Percentiles rank a stretch among this genome's conserved stretches.
These are phyloP conservation scores for Postia placenta DNA, from an alignment of 768 basidiomycete genomes.

Conservation along the genomic window DNA sequence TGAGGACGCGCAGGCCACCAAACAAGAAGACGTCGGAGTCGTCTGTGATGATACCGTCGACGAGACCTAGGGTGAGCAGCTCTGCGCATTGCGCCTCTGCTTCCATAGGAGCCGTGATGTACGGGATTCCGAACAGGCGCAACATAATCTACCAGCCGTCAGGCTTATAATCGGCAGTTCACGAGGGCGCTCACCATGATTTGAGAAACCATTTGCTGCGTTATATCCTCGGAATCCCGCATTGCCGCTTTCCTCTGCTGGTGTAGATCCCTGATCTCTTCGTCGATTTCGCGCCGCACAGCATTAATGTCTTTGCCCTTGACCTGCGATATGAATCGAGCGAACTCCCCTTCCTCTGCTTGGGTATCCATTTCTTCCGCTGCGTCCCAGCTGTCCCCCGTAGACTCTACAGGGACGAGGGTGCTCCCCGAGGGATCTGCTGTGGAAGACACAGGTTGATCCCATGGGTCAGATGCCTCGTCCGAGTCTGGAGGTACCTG, in stretches of 20 bases:
- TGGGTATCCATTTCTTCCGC: slow-evolving; percentile 81
- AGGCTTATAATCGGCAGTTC: neutral
- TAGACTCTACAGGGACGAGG: slow-evolving; percentile 21
- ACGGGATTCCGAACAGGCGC: slow-evolving; percentile 93
- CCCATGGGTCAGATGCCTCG: slow-evolving; percentile 22
- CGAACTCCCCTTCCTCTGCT: slow-evolving; percentile 84
- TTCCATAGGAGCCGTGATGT: slow-evolving; percentile 98
- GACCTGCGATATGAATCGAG: slow-evolving; percentile 86
- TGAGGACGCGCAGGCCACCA: slow-evolving; percentile 91
- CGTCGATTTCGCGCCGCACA: slow-evolving; percentile 84
- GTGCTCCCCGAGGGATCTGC: slow-evolving; percentile 3
- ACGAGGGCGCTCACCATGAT: slow-evolving; percentile 40
- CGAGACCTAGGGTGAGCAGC: slow-evolving; percentile 76
- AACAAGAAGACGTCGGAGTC: slow-evolving; percentile 99
- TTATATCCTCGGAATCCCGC: slow-evolving; percentile 93
- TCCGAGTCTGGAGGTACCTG: neutral
- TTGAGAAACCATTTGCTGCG: slow-evolving; percentile 91
- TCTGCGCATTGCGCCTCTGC: slow-evolving; percentile 98
- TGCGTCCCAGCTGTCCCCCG: slow-evolving; percentile 59
- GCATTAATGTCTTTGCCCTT: slow-evolving; percentile 79
- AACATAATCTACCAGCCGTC: slow-evolving; percentile 65
- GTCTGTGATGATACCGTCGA: slow-evolving; percentile 97
- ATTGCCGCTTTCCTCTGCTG: slow-evolving; percentile 82
- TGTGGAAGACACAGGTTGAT: slow-evolving; percentile 32
- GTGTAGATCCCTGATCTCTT: slow-evolving; percentile 79